phyloP scores from a whole-genome alignment of 2,329 filamentous ascomycete species.

The Xylaria sp. region DNA sequence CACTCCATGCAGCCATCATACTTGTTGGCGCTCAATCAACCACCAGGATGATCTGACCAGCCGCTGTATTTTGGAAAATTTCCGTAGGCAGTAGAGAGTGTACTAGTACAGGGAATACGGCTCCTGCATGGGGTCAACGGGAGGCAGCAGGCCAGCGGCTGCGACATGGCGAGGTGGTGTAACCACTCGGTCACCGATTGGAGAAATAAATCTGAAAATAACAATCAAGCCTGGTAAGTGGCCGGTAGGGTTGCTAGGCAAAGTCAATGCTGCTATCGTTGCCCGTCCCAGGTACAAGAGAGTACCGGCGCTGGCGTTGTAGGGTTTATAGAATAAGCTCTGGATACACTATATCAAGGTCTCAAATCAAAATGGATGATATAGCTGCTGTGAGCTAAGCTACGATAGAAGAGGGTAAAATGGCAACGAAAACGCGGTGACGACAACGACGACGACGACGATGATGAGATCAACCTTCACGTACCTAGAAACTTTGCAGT shows the following conservation, averaged over 20 bases:
- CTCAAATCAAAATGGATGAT: neutral
- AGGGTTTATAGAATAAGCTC: neutral
- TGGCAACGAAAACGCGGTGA: neutral
- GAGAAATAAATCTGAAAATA: conserved; percentile 11
- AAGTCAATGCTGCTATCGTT: neutral
- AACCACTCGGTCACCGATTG: conserved; percentile 40
- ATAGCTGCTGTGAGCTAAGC: neutral
- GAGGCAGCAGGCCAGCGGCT: conserved; percentile 30
- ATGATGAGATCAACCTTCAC: conserved; percentile 14
- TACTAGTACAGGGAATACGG: conserved; percentile 21
- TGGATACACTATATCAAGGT: neutral
- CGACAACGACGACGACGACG: neutral
- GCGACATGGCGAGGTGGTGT: conserved; percentile 35
- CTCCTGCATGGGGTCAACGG: conserved; percentile 25
- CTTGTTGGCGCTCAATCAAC: conserved; percentile 6
- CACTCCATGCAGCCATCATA: conserved; percentile 19
- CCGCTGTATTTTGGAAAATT: conserved; percentile 8
- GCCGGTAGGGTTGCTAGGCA: neutral
- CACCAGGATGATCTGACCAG: conserved; percentile 28
- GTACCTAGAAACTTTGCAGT: conserved; percentile 11
- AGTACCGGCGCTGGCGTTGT: neutral
- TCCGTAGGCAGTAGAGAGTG: neutral
- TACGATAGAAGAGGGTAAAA: neutral
- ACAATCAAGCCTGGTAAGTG: neutral
- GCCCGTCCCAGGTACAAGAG: neutral